Conservation (phyloP, 2,329 filamentous ascomycete species). For the Achaetomium macrosporum region DNA sequence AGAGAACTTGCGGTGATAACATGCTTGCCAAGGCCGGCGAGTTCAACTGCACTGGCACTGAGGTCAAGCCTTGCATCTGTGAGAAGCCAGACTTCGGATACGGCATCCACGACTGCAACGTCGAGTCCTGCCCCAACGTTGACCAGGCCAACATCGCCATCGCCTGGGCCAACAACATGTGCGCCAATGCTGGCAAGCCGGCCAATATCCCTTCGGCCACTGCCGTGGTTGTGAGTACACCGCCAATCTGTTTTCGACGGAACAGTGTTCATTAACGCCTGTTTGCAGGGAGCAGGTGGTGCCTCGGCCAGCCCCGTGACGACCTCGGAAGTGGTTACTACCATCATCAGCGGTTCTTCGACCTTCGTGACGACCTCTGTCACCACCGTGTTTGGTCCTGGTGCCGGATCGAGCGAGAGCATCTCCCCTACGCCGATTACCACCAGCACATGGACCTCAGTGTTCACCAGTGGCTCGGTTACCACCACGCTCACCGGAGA, state of each 20-base stretch:
- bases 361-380: conserved; percentile 14
- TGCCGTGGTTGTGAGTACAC: conserved; percentile 9
- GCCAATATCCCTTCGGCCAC: conserved; percentile 21
- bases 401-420: not conserved
- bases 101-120: conserved; percentile 47
- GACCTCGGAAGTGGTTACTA: conserved; percentile 12
- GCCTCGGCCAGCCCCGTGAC: not conserved
- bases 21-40: conserved; percentile 43
- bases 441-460: conserved; percentile 35
- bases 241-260: not conserved
- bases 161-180: conserved; percentile 35
- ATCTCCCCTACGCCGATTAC: conserved; percentile 23
- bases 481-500: conserved; percentile 33
- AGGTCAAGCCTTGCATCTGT: conserved; percentile 42
- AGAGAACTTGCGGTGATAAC: conserved; percentile 46
- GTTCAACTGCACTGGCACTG: conserved; percentile 40
- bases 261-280: not conserved
- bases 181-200: conserved; percentile 33
- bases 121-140: conserved; percentile 34
- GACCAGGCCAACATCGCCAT: conserved; percentile 34
- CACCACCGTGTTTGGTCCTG: conserved; percentile 13
- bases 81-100: conserved; percentile 41
- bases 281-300: not conserved
- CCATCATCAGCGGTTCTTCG: conserved; percentile 13
- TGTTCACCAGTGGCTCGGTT: conserved; percentile 31